Base-by-base conservation (phyloP, 163 green algal species). In the Scenedesmus sp. region DNA sequence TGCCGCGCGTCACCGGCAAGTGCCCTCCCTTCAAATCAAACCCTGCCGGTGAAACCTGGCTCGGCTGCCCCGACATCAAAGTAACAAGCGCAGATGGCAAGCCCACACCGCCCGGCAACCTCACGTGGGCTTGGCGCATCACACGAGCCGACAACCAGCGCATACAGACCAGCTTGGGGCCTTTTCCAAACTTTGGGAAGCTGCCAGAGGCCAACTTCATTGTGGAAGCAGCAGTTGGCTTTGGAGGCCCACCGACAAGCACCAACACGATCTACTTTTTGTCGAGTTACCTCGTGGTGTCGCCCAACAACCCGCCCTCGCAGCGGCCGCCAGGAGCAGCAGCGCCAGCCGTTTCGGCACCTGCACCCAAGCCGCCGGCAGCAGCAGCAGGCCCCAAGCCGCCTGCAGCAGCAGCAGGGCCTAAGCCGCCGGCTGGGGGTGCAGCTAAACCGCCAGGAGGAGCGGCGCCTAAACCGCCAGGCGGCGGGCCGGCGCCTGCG, bases 261-360 rank as follows among this genome's bases (percentile, higher is more conserved):
- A 57, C 57, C 54, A 93, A 90, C 70, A 90, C 90, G 0, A 90
- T 93, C 67, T 73, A 90, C 70, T 93, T 93, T 73, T 59, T 93
- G 15, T 93, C 90, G 6, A 90, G 54, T 16, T 88, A 88, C 52
- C 82, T 92, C 15, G 66, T 82, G 8, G 89, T 92, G 84, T 57
- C 46, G 46, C 34, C 77, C 46, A 57, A n/a, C 77, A 57, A 57
- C 46, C 12, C 77, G 77, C 77, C 77, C 0, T 79, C 20, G 23
- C 23, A 52, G 70, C 70, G 70, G 23, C 70, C 70, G 4, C 70
- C 70, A 46, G 70, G 70, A 7, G 70, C 70, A 52, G 70, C 70
- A 79, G 70, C 70, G 5, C 70, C 70, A 3, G 70, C 70, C 34
- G 34, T 0, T 1, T 1, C 34, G 34, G 34, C 34, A 46, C 34